These are phyloP conservation scores for Corymbia calophylla DNA, from an alignment of 441 rosid species.

Conservation along the genomic window DNA sequence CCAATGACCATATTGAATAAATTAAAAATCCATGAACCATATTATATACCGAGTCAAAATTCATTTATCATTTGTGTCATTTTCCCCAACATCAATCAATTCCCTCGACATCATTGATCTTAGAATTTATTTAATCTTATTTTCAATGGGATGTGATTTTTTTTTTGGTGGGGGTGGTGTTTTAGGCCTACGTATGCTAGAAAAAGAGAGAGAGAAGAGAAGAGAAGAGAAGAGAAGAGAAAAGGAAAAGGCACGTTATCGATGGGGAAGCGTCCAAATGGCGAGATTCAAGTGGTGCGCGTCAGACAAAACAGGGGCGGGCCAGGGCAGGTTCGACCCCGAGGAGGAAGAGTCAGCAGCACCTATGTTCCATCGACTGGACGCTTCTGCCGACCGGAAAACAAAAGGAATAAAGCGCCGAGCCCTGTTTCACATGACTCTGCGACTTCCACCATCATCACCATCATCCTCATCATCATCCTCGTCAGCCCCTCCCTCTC, in stretches of 20 bases:
- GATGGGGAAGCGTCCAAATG: neutral
- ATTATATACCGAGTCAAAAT: no score
- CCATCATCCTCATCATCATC: no score
- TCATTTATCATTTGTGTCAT: rapidly evolving
- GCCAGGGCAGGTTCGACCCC: neutral
- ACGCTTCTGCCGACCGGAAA: slow-evolving; percentile 20
- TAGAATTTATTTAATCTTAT: no score
- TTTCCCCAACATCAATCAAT: no score
- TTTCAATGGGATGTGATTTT: no score
- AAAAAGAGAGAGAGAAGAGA: neutral
- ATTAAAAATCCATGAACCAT: rapidly evolving
- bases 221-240: neutral
- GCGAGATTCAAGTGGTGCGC: neutral
- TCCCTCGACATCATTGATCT: no score
- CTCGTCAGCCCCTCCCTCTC: neutral
- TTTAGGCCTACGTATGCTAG: neutral
- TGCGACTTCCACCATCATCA: neutral
- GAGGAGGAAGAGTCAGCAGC: neutral
- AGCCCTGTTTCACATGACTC: neutral
- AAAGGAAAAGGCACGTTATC: neutral
- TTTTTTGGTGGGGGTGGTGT: neutral
- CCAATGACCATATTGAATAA: no score
- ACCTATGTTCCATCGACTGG: slow-evolving; percentile 10
- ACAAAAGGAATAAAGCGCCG: slow-evolving; percentile 26
- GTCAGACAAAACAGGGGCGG: slow-evolving; percentile 27